A percentile compares a stretch with the other conserved stretches of the same genome.
These are phyloP conservation scores for Flaveria brownii DNA, from an alignment of 129 eudicot genomes.

Conservation along the genomic window DNA sequence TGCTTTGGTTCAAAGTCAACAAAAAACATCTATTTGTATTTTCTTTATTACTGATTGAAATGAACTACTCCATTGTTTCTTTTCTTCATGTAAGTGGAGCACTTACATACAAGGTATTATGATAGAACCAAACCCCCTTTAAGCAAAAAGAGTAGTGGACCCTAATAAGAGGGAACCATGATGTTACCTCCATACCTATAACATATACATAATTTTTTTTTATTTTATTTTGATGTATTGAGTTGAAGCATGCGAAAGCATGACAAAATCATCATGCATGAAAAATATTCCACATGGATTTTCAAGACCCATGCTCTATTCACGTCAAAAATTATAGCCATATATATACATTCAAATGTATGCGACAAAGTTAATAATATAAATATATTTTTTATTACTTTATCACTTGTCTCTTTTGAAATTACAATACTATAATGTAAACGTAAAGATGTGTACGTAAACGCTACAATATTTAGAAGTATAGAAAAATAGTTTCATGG, in stretches of 20 bases:
- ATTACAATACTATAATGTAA: too few species aligned
- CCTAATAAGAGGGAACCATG: constrained; percentile 32
- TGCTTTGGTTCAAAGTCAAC: constrained; percentile 55
- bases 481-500: too few species aligned
- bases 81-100: constrained; percentile 56
- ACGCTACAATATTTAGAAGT: too few species aligned
- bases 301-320: constrained; percentile 4
- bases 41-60: neutral
- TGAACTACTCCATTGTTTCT: constrained; percentile 30
- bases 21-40: constrained; percentile 14
- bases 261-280: constrained; percentile 54
- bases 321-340: constrained; percentile 7
- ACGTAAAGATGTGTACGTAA: too few species aligned
- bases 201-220: neutral
- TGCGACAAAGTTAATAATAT: too few species aligned
- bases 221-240: neutral
- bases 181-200: constrained; percentile 40
- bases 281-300: constrained; percentile 16
- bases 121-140: constrained; percentile 33
- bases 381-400: too few species aligned
- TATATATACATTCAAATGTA: neutral
- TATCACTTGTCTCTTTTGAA: too few species aligned
- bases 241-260: constrained; percentile 68
- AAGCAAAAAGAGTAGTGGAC: constrained; percentile 36
- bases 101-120: constrained; percentile 44